Percentiles rank a stretch among this genome's conserved stretches.
phyloP scores from a whole-genome alignment of 257 asterid genomes.

The Solanum dulcamara region DNA sequence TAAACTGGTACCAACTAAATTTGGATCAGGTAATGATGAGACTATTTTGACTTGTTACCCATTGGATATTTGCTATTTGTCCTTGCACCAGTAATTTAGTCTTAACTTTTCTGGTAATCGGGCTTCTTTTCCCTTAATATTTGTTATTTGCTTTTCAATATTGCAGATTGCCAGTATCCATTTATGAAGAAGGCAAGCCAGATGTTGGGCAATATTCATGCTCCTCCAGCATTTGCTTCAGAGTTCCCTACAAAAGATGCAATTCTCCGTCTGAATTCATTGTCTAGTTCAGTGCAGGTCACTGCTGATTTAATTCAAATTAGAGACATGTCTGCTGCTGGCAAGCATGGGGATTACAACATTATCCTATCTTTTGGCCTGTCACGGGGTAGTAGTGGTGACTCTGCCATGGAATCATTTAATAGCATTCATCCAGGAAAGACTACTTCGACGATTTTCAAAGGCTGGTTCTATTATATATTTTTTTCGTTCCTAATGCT shows the following conservation, averaged over 20 bases:
- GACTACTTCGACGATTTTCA: constrained; percentile 16
- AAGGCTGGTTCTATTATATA: constrained; percentile 45
- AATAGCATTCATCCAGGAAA: constrained; percentile 43
- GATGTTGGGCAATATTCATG: constrained; percentile 70
- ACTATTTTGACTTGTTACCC: background rate
- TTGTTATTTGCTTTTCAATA: background rate
- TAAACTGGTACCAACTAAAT: constrained; percentile 23
- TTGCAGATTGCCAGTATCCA: constrained; percentile 51
- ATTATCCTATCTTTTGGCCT: constrained; percentile 57
- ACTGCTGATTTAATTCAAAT: constrained; percentile 74
- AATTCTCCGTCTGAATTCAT: constrained; percentile 31
- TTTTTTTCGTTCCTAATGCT: constrained; percentile 45
- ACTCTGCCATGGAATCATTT: constrained; percentile 46
- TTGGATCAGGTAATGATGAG: constrained; percentile 32
- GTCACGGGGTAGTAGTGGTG: constrained; percentile 31
- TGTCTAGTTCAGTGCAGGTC: constrained; percentile 40
- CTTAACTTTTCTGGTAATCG: background rate
- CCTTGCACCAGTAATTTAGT: background rate
- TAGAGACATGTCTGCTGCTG: constrained; percentile 3
- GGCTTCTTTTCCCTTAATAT: background rate
- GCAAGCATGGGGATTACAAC: constrained; percentile 42
- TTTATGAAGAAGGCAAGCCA: constrained; percentile 59
- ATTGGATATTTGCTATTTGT: background rate
- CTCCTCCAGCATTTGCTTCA: constrained; percentile 87
- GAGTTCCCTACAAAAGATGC: constrained; percentile 69